Evolutionary conservation across 345 rosid genomes (phyloP).

Genomic region (Fremontodendron californicum): DNA sequence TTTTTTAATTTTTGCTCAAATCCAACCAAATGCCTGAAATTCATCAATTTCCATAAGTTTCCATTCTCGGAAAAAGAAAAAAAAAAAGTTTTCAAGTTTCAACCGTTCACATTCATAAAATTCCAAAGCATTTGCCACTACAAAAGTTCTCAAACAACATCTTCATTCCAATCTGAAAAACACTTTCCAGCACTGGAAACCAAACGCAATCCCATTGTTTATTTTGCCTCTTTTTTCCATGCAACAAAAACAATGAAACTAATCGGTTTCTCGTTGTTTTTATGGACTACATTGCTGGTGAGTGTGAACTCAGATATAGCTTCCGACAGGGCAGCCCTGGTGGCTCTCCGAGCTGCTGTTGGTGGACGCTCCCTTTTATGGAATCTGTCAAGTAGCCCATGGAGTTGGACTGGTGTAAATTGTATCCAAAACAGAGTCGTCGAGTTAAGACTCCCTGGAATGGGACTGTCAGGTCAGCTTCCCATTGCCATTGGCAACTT

Average conservation of each 20-base stretch:
- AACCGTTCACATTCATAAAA: not conserved
- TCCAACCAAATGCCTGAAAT: not conserved
- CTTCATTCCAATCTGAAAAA: not conserved
- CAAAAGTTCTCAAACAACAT: not conserved
- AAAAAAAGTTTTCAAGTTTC: not conserved
- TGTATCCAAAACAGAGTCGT: conserved; percentile 50
- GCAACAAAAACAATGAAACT: conserved; percentile 30
- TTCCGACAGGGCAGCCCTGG: conserved; percentile 64
- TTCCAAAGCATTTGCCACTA: not conserved
- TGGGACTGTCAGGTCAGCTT: conserved; percentile 59
- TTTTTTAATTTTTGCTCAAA: too few species aligned
- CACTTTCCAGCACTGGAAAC: conserved; percentile 1
- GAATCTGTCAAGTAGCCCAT: conserved; percentile 54
- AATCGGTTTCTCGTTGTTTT: not conserved
- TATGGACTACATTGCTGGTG: conserved; percentile 15
- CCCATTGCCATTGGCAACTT: conserved; percentile 69
- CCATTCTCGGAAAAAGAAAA: not conserved
- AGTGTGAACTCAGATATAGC: conserved; percentile 58
- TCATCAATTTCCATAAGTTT: not conserved
- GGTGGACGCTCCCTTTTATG: conserved; percentile 74
- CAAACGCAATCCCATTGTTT: not conserved
- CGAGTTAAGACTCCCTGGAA: conserved; percentile 65
- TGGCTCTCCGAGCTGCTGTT: conserved; percentile 62
- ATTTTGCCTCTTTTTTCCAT: not conserved
- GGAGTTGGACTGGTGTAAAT: conserved; percentile 69